A percentile compares a stretch with the other conserved stretches of the same genome.
phyloP scores from a whole-genome alignment of 1,139 yeast species.

The Protomyces gravidus region DNA sequence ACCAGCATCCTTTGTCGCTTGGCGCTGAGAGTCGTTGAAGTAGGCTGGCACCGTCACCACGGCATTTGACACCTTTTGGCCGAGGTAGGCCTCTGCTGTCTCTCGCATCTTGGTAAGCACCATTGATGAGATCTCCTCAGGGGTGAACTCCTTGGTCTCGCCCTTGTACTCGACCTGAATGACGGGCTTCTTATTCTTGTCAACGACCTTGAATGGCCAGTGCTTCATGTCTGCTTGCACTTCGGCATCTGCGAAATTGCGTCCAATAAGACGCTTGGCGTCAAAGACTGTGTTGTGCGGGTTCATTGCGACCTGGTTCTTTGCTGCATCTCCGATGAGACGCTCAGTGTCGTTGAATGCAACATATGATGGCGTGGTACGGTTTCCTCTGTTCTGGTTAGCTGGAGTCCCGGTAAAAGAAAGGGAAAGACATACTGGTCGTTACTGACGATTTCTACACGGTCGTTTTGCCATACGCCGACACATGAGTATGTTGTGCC shows the following conservation, averaged over 20 bases:
- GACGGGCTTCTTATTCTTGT: conserved; percentile 79
- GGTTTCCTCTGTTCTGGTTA: conserved; percentile 98
- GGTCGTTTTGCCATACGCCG: conserved; percentile 66
- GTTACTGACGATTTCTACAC: conserved; percentile 82
- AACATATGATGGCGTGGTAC: conserved; percentile 95
- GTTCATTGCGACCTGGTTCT: conserved; percentile 97
- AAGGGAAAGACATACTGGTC: too few species aligned
- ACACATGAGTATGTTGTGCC: conserved; percentile 94
- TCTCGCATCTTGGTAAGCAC: conserved; percentile 92
- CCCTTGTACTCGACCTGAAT: conserved; percentile 91
- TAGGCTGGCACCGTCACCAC: conserved; percentile 94
- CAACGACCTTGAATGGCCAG: conserved; percentile 91
- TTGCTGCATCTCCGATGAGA: conserved; percentile 97
- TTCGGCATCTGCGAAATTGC: conserved; percentile 80
- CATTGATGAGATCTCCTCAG: conserved; percentile 95
- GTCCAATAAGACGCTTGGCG: conserved; percentile 95
- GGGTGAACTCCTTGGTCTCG: conserved; percentile 87
- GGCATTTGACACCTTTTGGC: conserved; percentile 79
- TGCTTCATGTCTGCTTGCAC: conserved; percentile 91
- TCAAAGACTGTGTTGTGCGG: conserved; percentile 93
- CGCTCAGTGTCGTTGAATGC: conserved; percentile 95
- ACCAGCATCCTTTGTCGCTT: conserved; percentile 97
- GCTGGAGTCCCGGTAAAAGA: too few species aligned
- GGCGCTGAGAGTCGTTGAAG: conserved; percentile 94
- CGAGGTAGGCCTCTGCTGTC: conserved; percentile 88